These are phyloP conservation scores for Nakazawaea holstii DNA, from an alignment of 805 yeast genomes.

Conservation along the genomic window DNA sequence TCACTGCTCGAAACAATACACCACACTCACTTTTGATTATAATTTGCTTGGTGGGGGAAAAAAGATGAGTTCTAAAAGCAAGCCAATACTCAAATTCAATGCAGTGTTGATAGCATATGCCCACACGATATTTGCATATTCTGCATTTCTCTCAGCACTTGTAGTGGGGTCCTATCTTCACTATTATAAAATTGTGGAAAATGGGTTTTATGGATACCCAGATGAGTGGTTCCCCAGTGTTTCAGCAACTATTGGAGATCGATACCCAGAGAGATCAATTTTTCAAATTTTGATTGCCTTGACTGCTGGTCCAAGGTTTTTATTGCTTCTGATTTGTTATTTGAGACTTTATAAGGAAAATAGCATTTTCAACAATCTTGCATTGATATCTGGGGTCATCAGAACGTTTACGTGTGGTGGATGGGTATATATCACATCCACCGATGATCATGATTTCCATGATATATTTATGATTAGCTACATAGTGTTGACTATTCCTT, in stretches of 20 bases:
- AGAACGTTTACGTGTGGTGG: constrained; percentile 97
- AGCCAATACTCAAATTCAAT: constrained; percentile 34
- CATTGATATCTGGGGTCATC: constrained; percentile 61
- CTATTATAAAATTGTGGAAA: constrained; percentile 81
- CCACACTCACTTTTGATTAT: too few relatives aligned
- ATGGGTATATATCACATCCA: constrained; percentile 95
- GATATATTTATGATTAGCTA: constrained; percentile 93
- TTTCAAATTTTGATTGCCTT: constrained; percentile 90
- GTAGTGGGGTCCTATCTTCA: constrained; percentile 72
- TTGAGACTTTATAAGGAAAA: constrained; percentile 36
- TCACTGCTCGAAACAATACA: too few relatives aligned
- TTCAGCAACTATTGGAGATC: constrained; percentile 93
- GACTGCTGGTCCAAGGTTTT: constrained; percentile 89
- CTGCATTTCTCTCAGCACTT: constrained; percentile 75
- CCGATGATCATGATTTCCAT: constrained; percentile 95
- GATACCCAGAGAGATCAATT: constrained; percentile 91
- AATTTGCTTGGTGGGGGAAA: background rate
- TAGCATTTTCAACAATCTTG: constrained; percentile 31
- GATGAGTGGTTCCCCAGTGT: constrained; percentile 99
- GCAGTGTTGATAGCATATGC: constrained; percentile 65
- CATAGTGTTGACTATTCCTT: constrained; percentile 84
- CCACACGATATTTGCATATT: constrained; percentile 66
- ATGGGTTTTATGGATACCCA: constrained; percentile 85
- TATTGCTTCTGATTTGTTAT: constrained; percentile 49
- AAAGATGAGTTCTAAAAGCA: background rate